Evolutionary conservation across 305 asterid species (phyloP).

Genomic region (Caryopteris hybrid): DNA sequence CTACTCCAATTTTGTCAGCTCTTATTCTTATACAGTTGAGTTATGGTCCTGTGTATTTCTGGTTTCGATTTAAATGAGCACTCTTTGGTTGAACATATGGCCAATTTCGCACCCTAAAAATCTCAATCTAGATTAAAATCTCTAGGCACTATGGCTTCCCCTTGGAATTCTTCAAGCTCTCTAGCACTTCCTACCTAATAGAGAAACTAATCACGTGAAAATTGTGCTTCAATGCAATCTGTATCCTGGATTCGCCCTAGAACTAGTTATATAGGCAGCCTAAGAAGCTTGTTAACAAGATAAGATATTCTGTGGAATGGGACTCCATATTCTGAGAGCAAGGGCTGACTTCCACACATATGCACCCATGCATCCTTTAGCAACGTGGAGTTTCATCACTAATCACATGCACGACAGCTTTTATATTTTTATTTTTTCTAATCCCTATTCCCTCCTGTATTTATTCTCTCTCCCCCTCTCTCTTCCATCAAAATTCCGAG

Average conservation of each 20-base stretch:
- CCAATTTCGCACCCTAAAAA: neutral
- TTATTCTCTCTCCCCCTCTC: neutral
- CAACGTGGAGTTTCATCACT: neutral
- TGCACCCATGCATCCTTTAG: neutral
- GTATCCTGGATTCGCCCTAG: neutral
- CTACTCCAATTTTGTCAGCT: neutral
- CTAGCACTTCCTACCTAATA: constrained; percentile 10
- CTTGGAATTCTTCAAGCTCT: neutral
- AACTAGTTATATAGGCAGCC: constrained; percentile 7
- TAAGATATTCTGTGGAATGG: neutral
- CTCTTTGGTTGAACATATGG: neutral
- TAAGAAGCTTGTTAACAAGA: neutral
- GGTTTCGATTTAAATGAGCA: neutral
- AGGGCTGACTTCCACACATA: neutral
- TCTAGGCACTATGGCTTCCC: neutral
- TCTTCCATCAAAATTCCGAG: neutral
- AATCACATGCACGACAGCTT: constrained; percentile 5
- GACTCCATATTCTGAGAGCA: constrained; percentile 1
- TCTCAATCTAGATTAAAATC: neutral
- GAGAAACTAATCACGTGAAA: constrained; percentile 3
- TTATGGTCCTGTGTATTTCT: no score
- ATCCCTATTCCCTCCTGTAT: neutral
- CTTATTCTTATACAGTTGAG: neutral
- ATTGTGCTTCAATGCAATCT: constrained; percentile 5
- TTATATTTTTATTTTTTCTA: neutral